A percentile compares a stretch with the other conserved stretches of the same genome.
These are phyloP conservation scores for Inga leiocalycina DNA, from an alignment of 306 rosid genomes.

Conservation along the genomic window DNA sequence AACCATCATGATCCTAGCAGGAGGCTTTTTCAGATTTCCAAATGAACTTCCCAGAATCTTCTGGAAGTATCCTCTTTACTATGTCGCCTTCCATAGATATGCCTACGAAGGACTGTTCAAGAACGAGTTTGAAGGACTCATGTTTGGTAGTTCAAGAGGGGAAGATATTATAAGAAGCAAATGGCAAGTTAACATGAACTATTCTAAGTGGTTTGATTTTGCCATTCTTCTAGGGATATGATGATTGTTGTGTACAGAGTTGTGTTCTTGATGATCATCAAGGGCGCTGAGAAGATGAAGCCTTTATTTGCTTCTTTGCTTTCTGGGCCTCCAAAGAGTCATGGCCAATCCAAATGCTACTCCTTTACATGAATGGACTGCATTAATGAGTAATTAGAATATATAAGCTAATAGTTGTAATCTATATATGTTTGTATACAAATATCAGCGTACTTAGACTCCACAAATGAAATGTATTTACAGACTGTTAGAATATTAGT, in stretches of 20 bases:
- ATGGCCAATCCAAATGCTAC: background rate
- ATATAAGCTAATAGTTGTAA: no score
- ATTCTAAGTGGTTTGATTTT: conserved; percentile 74
- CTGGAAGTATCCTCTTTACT: conserved; percentile 64
- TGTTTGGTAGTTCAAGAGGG: conserved; percentile 31
- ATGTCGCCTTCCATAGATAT: conserved; percentile 64
- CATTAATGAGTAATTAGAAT: background rate
- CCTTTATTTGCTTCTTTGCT: conserved; percentile 2
- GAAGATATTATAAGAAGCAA: conserved; percentile 35
- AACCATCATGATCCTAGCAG: conserved; percentile 58
- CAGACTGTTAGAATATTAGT: background rate
- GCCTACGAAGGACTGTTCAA: conserved; percentile 69
- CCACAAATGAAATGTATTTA: background rate
- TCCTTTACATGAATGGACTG: background rate
- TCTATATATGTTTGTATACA: background rate
- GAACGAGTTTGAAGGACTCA: conserved; percentile 63
- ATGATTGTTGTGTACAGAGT: conserved; percentile 54
- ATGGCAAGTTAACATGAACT: conserved; percentile 54
- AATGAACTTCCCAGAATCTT: conserved; percentile 49
- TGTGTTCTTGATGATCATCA: conserved; percentile 52
- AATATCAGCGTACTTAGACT: background rate
- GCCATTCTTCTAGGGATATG: conserved; percentile 49
- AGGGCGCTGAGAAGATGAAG: conserved; percentile 53
- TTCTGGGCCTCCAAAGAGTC: background rate
- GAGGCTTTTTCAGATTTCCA: conserved; percentile 67